phyloP scores from a whole-genome alignment of 148 eudicot genomes.

The Tetragonia tetragonoides region DNA sequence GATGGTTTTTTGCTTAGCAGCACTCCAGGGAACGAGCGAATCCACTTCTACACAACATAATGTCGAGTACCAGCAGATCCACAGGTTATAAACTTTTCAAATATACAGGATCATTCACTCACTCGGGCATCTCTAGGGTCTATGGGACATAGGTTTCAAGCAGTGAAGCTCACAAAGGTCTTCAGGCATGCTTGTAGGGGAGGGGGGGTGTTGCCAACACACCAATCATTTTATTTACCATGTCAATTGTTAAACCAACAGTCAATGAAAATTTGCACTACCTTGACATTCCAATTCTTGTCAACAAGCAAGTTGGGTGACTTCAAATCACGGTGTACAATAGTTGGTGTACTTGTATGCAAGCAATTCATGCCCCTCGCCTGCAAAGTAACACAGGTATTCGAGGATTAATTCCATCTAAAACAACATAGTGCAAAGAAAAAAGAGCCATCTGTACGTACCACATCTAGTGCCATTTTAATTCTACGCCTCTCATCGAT shows the following conservation, averaged over 20 bases:
- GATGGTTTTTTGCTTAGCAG: too few species aligned
- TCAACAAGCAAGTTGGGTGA: constrained; percentile 97
- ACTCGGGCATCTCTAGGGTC: background rate
- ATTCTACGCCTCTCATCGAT: constrained; percentile 92
- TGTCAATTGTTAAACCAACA: background rate
- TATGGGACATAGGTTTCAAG: background rate
- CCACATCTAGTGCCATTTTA: constrained; percentile 99
- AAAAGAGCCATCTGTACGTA: constrained; percentile 29
- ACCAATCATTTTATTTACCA: too few species aligned
- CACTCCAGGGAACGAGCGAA: too few species aligned
- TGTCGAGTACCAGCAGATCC: background rate
- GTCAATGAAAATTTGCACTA: constrained; percentile 25
- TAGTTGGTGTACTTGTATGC: constrained; percentile 91
- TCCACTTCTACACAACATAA: background rate
- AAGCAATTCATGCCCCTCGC: constrained; percentile 99
- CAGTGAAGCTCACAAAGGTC: background rate
- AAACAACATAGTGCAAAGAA: constrained; percentile 5
- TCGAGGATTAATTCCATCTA: constrained; percentile 9
- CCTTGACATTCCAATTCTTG: constrained; percentile 98
- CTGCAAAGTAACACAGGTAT: constrained; percentile 40
- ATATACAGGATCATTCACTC: background rate
- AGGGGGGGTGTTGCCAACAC: too few species aligned
- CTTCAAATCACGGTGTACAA: constrained; percentile 98
- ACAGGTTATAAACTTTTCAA: background rate
- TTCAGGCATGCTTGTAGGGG: background rate